These are phyloP conservation scores for Cyclotella atomus DNA, from an alignment of 108 stramenopile species.

Conservation along the genomic window DNA sequence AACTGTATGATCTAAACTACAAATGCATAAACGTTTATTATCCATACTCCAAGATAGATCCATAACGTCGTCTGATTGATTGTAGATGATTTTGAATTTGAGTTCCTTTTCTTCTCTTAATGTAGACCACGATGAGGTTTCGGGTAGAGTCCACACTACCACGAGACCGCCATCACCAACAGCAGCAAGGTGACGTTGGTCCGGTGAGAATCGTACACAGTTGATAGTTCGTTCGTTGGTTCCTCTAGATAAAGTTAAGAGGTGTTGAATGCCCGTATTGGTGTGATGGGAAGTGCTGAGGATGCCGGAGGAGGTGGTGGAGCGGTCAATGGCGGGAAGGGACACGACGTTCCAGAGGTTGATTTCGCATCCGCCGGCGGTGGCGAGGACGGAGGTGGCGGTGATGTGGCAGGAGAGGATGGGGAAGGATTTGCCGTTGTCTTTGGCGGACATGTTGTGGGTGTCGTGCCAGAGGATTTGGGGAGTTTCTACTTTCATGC, in stretches of 20 bases:
- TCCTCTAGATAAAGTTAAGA: slow-evolving; percentile 62
- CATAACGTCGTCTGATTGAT: slow-evolving; percentile 72
- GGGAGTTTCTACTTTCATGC: slow-evolving; percentile 95
- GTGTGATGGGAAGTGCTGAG: too few species aligned
- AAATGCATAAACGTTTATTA: slow-evolving; percentile 73
- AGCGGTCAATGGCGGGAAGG: too few species aligned
- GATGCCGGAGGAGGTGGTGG: too few species aligned
- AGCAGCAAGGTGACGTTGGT: slow-evolving; percentile 85
- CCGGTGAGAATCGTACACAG: slow-evolving; percentile 77
- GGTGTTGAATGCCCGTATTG: slow-evolving; percentile 55
- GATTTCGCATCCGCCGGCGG: slow-evolving; percentile 89
- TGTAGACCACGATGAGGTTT: slow-evolving; percentile 59
- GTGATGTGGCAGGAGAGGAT: slow-evolving; percentile 67
- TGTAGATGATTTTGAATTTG: slow-evolving; percentile 56
- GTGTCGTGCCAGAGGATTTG: slow-evolving; percentile 91
- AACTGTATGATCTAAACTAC: slow-evolving; percentile 77
- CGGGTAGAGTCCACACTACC: slow-evolving; percentile 73
- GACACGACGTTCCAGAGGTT: slow-evolving; percentile 73
- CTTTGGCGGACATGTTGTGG: slow-evolving; percentile 63
- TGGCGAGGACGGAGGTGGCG: slow-evolving; percentile 63
- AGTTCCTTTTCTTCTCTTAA: slow-evolving; percentile 66
- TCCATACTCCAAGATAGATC: slow-evolving; percentile 78
- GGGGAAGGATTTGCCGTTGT: slow-evolving; percentile 86
- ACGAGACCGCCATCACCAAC: slow-evolving; percentile 87
- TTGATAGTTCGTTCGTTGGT: slow-evolving; percentile 70